Base-by-base conservation (phyloP, 2,329 filamentous ascomycete species). In the Colletotrichum musicola region DNA sequence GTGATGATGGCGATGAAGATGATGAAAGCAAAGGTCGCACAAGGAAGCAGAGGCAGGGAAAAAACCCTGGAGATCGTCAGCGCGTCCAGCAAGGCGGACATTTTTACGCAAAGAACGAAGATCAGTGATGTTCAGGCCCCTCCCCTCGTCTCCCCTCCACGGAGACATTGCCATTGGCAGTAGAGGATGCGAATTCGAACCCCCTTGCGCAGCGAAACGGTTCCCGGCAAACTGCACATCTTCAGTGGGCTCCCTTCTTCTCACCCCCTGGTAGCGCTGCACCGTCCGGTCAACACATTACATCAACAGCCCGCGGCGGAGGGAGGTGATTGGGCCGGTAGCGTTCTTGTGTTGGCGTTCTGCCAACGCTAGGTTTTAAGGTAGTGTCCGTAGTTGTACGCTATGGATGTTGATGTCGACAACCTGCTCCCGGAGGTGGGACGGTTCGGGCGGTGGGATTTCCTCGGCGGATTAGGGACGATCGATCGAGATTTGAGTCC, bases 31-130 rank as follows among this genome's bases (percentile, higher is more conserved):
- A 1, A 35, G 6, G 30, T 35, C 6, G 30, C 30, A 35, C 30
- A 35, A 35, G 30, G 12, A 35, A 35, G 30, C 30, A 35, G 30
- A 38, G 62, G 62, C 54, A 53, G 47, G 53, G 53, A 66, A 62
- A 42, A 40, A 55, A 60, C 64, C 53, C 60, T 64, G 60, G 60
- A 64, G 64, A 64, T 68, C 59, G 53, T 30, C 27, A 47, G 40
- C 13, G 18, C 9, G 16, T 6, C 27, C 20, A 55, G 47, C 30
- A 35, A 35, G 30, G 30, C 30, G 30, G 30, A 35, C 30, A 35
- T 35, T 35, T 30, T 35, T 35, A 30, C 44, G 51, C 25, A 20
- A 59, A 30, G 64, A 58, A 58, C 30, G 59, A 53, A 56, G 64
- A 64, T 68, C 53, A 49, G 20, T 54, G 27, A 35, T 64, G 30